phyloP scores from a whole-genome alignment of 257 asterid genomes.

The Nicotiana obtusifolia region DNA sequence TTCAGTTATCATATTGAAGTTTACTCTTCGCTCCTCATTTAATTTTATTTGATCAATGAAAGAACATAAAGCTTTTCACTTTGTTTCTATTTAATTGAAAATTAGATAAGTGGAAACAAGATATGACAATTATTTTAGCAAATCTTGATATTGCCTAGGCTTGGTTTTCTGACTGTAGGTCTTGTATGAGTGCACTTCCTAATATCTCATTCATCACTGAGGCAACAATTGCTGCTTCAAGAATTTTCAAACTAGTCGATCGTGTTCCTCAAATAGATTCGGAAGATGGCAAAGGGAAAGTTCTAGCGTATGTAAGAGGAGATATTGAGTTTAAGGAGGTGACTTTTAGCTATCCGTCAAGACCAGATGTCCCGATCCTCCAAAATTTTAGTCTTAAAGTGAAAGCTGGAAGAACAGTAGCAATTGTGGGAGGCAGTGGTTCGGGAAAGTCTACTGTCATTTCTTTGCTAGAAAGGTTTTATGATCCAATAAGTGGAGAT shows the following conservation, averaged over 20 bases:
- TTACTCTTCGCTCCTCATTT: background rate
- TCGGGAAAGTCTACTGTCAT: constrained; percentile 68
- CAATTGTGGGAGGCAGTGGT: constrained; percentile 81
- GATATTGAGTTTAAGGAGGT: constrained; percentile 64
- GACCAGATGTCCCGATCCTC: constrained; percentile 43
- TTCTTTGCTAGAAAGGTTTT: constrained; percentile 64
- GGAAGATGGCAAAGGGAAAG: constrained; percentile 36
- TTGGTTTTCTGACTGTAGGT: constrained; percentile 30
- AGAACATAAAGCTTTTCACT: background rate
- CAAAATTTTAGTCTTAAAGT: constrained; percentile 48
- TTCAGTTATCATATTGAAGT: background rate
- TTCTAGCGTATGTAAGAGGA: constrained; percentile 37
- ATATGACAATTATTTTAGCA: background rate
- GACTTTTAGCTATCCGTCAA: constrained; percentile 61
- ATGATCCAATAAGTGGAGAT: constrained; percentile 60
- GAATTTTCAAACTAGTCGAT: constrained; percentile 50
- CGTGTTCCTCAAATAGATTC: constrained; percentile 47
- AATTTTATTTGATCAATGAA: background rate
- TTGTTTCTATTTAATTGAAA: background rate
- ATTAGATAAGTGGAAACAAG: background rate
- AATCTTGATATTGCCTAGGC: background rate
- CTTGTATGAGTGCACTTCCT: constrained; percentile 62
- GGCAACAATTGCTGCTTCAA: constrained; percentile 45
- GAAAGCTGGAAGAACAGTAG: constrained; percentile 52
- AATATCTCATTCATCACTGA: constrained; percentile 52